Conservation (phyloP, 257 asterid species). For the Penstemon barbatus region DNA sequence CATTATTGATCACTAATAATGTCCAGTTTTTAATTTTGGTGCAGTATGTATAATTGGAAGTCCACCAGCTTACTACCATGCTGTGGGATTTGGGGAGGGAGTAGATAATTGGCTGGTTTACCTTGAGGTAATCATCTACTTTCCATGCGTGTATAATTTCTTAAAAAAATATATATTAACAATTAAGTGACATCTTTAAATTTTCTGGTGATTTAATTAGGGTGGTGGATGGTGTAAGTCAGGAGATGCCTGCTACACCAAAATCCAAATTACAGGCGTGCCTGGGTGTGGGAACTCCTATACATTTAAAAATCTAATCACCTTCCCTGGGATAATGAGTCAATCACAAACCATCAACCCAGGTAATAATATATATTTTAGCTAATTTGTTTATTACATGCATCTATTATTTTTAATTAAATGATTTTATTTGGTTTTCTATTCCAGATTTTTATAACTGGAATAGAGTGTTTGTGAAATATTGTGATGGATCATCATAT, state of each 20-base stretch:
- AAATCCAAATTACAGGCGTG: background rate
- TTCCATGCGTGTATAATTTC: too few species aligned
- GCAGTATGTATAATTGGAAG: conserved; percentile 10
- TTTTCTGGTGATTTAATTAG: background rate
- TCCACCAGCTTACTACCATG: conserved; percentile 5
- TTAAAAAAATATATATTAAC: background rate
- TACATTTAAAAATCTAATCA: background rate
- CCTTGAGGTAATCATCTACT: background rate
- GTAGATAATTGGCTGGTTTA: background rate
- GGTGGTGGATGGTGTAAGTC: conserved; percentile 9
- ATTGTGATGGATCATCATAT: conserved; percentile 6
- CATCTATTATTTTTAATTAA: background rate
- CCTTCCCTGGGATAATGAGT: too few species aligned
- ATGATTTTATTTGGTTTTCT: background rate
- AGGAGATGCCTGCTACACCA: background rate
- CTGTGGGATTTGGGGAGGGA: conserved; percentile 12
- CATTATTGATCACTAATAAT: too few species aligned
- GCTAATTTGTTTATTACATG: too few species aligned
- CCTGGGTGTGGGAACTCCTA: background rate
- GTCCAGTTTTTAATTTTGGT: background rate
- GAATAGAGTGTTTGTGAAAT: conserved; percentile 3
- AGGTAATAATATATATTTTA: too few species aligned
- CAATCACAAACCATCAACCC: too few species aligned
- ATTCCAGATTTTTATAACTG: conserved; percentile 15
- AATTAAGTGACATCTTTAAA: background rate